Base-by-base conservation (phyloP, 1,284 basidiomycete genomes). In the Trametes versicolor region DNA sequence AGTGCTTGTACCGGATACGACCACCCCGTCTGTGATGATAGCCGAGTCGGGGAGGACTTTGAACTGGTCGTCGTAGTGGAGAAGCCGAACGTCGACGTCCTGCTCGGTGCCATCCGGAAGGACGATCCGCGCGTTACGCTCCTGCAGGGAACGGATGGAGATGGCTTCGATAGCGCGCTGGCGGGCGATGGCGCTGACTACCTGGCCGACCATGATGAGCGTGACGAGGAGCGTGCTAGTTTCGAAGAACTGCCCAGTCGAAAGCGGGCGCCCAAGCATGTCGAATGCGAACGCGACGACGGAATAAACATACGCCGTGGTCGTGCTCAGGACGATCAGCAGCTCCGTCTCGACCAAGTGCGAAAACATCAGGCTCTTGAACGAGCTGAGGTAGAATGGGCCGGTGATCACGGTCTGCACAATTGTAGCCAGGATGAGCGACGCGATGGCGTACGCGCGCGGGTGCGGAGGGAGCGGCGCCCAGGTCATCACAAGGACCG, bases 401-500 rank as follows among this genome's bases (percentile, higher is more conserved):
- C 75, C 77, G 2, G 77, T 81, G 61, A 79, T 76, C n/a, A 60
- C 72, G 8, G 69, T 63, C 63, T 83, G 80, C n/a, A 83, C 79
- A 60, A 80, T 64, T 2, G 81, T 81, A 13, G 82, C 78, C 25
- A 84, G 74, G 2, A 75, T 73, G 50, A 83, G 74, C 7, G 79
- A 81, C 4, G 77, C 72, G 37, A 77, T 77, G 29, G 77, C 74
- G 59, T 82, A 82, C 2, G 74, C 71, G 53, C 71, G 70, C 6
- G 78, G 75, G 50, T 73, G 72, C 47, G 68, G 56, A 8, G 76
- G 78, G 12, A 83, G 75, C 3, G 78, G 77, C 4, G 82, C 80
- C 83, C 83, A 84, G 1, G 82, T 75, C 70, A 84, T 74, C 39
- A 84, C 71, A 10, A 84, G 75, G 12, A 85, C 80, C 0, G 83